Conservation (phyloP, 805 yeast species). For the Tetrapisispora arboricola region DNA sequence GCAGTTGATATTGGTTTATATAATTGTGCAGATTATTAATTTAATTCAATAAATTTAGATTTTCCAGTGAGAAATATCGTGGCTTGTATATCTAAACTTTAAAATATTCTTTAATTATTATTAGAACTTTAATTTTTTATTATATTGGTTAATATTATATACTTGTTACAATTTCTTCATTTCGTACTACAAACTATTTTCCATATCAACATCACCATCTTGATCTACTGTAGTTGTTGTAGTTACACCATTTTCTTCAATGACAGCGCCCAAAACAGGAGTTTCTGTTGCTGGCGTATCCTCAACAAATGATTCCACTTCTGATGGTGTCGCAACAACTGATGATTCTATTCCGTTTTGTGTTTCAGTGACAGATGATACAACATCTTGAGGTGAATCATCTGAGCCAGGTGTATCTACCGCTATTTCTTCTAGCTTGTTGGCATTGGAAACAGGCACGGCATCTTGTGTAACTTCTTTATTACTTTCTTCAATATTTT, state of each 20-base stretch:
- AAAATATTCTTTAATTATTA: background rate
- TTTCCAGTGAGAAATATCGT: too few species aligned
- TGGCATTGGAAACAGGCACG: background rate
- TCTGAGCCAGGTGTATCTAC: background rate
- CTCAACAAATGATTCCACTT: background rate
- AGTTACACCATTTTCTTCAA: background rate
- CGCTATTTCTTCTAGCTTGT: background rate
- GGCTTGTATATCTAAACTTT: too few species aligned
- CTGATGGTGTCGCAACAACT: background rate
- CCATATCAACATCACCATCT: background rate
- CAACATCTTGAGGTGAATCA: background rate
- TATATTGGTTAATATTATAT: background rate
- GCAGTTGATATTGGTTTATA: constrained; percentile 60
- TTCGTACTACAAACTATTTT: background rate
- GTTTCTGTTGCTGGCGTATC: background rate
- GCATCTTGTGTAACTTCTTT: background rate
- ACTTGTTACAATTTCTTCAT: background rate
- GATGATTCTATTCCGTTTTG: background rate
- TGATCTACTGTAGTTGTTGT: too few species aligned
- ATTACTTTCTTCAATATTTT: background rate
- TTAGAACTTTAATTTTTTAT: background rate
- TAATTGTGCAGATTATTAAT: constrained; percentile 44
- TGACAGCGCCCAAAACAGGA: background rate
- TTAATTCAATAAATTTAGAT: too few species aligned
- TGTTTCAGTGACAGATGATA: background rate